Evolutionary conservation across 371 early-diverging fungal genomes (phyloP), one percentile per base, ranked within the genome.

Genomic region (Encephalitozoon cuniculi): DNA sequence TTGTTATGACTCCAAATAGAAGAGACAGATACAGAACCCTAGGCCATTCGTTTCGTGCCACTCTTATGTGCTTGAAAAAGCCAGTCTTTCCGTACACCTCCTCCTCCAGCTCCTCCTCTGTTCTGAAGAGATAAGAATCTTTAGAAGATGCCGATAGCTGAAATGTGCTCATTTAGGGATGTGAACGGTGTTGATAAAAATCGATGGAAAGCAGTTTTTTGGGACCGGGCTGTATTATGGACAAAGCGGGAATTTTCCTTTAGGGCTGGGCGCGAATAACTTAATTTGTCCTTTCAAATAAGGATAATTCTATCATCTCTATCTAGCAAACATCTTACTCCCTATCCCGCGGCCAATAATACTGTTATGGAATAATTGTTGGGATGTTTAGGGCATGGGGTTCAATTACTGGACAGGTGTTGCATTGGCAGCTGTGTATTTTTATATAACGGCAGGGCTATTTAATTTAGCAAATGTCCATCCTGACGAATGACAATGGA

Each of bases 1-100:
- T 40, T 11, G 72, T 70, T 66, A 77, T 77, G 9, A 67, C 68
- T 46, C 73, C 78, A 64, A 78, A 80, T 32, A 80, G 71, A 44
- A 68, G 54, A 5, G 75, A 66, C 63, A 80, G 65, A 26, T 71
- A 52, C 34, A 78, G 71, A 46, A 79, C 76, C 71, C 76, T 79
- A 15, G 72, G 39, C 64, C 77, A 71, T 43, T 81, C 81, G 23
- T 71, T 75, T 26, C 64, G 69, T 8, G 78, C 64, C 4, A 81
- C 69, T 41, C 37, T 59, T 30, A 59, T 59, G 54, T 73, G 59
- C 34, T 59, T 59, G 59, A 59, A 59, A 12, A 59, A n/a, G 5
- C 59, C 59, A 1, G 34, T 59, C 59, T 59, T 59, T 34, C 34
- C 34, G 37, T 59, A 59, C 5, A 59, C 59, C 18, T 30, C 59